Conservation (phyloP, 768 basidiomycete species). For the Piloderma croceum region DNA sequence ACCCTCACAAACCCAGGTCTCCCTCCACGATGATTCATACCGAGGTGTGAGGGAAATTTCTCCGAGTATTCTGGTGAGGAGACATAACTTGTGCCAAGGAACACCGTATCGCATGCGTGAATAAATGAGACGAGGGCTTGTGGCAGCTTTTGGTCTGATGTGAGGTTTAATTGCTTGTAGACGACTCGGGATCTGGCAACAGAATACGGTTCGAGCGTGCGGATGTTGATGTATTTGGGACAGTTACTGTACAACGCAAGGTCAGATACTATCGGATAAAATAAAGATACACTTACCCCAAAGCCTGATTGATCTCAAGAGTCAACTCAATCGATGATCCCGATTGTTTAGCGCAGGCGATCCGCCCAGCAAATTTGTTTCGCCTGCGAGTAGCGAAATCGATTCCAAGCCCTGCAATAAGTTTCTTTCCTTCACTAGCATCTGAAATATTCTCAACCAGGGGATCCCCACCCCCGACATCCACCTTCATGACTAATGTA, state of each 20-base stretch:
- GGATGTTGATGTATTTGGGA: slow-evolving; percentile 62
- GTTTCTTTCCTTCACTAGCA: slow-evolving; percentile 15
- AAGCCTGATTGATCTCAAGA: slow-evolving; percentile 46
- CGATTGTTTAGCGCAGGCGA: slow-evolving; percentile 28
- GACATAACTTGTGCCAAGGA: slow-evolving; percentile 47
- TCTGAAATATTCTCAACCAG: slow-evolving; percentile 31
- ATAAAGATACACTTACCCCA: slow-evolving; percentile 40
- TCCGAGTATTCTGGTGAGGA: slow-evolving; percentile 33
- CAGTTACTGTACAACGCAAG: slow-evolving; percentile 64
- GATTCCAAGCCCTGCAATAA: slow-evolving; percentile 56
- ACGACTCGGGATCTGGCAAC: slow-evolving; percentile 34
- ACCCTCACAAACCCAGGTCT: slow-evolving; percentile 58
- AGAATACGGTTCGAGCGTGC: slow-evolving; percentile 42
- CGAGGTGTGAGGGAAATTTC: slow-evolving; percentile 50
- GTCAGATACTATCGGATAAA: neutral
- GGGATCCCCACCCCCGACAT: slow-evolving; percentile 46
- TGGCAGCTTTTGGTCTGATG: slow-evolving; percentile 38
- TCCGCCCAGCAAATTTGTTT: slow-evolving; percentile 56
- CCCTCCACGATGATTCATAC: slow-evolving; percentile 63
- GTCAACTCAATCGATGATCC: slow-evolving; percentile 31
- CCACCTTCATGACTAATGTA: slow-evolving; percentile 17
- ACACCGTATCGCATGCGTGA: slow-evolving; percentile 45
- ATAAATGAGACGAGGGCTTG: slow-evolving; percentile 45
- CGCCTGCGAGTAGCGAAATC: slow-evolving; percentile 52
- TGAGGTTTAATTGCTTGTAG: slow-evolving; percentile 30